phyloP scores from a whole-genome alignment of 2,329 filamentous ascomycete genomes.

The Graphilbum ipis-grandicollis region DNA sequence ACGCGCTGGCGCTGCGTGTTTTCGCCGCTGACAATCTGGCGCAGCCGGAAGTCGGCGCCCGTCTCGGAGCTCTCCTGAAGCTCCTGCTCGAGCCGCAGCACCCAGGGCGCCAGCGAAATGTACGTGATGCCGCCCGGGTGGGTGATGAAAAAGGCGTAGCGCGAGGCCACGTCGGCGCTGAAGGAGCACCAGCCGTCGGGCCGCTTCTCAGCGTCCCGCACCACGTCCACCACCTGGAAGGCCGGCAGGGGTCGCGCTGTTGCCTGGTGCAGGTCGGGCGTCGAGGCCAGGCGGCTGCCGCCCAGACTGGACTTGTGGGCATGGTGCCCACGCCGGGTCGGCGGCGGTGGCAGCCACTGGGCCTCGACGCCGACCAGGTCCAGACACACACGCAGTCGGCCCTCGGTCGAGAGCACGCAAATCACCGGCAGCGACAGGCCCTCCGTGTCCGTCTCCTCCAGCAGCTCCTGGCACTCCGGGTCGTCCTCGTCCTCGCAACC shows the following conservation, averaged over 20 bases:
- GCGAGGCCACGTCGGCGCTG: constrained; percentile 40
- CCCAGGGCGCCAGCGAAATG: constrained; percentile 43
- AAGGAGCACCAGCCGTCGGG: constrained; percentile 46
- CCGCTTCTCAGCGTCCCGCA: constrained; percentile 34
- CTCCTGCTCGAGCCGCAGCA: constrained; percentile 46
- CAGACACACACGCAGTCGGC: constrained; percentile 42
- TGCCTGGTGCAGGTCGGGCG: constrained; percentile 18
- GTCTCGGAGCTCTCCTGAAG: constrained; percentile 36
- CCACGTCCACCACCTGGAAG: constrained; percentile 45
- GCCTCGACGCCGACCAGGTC: constrained; percentile 46
- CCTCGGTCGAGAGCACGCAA: constrained; percentile 42
- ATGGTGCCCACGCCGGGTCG: too few relatives aligned
- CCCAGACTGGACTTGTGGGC: constrained; percentile 4
- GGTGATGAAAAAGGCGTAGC: constrained; percentile 46
- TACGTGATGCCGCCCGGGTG: constrained; percentile 42
- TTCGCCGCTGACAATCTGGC: constrained; percentile 40
- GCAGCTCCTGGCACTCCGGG: constrained; percentile 4
- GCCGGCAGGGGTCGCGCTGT: constrained; percentile 34
- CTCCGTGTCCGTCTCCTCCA: constrained; percentile 37
- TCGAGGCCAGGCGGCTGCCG: constrained; percentile 12
- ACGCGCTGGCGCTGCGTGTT: constrained; percentile 37
- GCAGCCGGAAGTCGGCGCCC: constrained; percentile 43
- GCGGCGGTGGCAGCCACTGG: constrained; percentile 46
- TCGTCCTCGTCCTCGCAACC: constrained; percentile 46
- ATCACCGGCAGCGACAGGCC: constrained; percentile 42